Evolutionary conservation across 352 stramenopile genomes (phyloP).

Genomic region (Pythium sukuiense): DNA sequence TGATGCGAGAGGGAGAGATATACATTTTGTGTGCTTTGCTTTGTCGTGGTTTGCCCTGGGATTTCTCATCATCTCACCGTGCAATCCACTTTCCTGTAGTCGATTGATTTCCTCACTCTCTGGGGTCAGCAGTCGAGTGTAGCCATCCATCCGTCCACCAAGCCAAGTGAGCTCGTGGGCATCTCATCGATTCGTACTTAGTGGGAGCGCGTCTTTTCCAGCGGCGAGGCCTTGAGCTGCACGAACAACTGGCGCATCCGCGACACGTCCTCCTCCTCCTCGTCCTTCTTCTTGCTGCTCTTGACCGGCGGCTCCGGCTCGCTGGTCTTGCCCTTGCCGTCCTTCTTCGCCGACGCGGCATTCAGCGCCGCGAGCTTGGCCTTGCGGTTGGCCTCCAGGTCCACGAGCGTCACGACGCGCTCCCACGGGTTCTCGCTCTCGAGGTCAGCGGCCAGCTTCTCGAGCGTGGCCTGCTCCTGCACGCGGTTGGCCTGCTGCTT

Average conservation of each 20-base stretch:
- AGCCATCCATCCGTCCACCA: no score
- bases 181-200: neutral
- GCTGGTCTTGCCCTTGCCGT: conserved; percentile 41
- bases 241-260: conserved; percentile 94
- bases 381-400: conserved; percentile 82
- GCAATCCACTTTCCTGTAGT: no score
- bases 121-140: no score
- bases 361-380: conserved; percentile 69
- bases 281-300: conserved; percentile 42
- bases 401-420: conserved; percentile 92
- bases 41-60: neutral
- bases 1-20: neutral
- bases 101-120: no score
- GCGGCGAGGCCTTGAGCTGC: conserved; percentile 91
- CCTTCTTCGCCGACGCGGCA: conserved; percentile 33
- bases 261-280: conserved; percentile 84
- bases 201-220: conserved; percentile 74
- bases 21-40: neutral
- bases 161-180: neutral
- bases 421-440: conserved; percentile 95
- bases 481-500: conserved; percentile 93
- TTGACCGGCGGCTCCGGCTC: conserved; percentile 37
- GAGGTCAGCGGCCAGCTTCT: conserved; percentile 93
- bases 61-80: no score
- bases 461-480: conserved; percentile 92